A percentile compares a stretch with the other conserved stretches of the same genome.
phyloP scores from a whole-genome alignment of 495 filamentous ascomycete species.

The Cryomyces antarcticus region DNA sequence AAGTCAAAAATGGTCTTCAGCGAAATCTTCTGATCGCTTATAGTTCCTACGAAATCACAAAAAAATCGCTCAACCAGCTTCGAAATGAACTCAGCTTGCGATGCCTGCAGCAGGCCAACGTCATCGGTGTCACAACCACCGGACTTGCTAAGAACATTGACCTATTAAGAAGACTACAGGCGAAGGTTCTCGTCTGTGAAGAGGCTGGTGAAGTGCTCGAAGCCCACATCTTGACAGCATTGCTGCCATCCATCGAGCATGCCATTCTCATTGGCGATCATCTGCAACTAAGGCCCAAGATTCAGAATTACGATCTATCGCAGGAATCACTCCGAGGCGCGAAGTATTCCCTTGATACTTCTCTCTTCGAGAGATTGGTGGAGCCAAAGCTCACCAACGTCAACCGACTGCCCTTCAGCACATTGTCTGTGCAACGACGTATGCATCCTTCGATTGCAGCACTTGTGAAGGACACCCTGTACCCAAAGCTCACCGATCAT shows the following conservation, averaged over 20 bases:
- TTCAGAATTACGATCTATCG: conserved; percentile 42
- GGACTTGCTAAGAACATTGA: conserved; percentile 47
- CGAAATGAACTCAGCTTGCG: conserved; percentile 30
- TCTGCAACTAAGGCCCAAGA: conserved; percentile 46
- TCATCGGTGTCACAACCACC: conserved; percentile 62
- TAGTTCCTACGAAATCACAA: conserved; percentile 15
- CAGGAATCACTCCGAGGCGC: conserved; percentile 33
- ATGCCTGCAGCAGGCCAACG: conserved; percentile 29
- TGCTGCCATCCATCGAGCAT: conserved; percentile 53
- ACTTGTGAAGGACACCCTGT: conserved; percentile 38
- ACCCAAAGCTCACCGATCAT: conserved; percentile 42
- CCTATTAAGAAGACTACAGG: conserved; percentile 34
- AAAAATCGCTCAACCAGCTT: conserved; percentile 17
- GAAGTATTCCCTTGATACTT: conserved; percentile 41
- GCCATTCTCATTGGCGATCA: conserved; percentile 63
- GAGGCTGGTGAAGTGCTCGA: conserved; percentile 67
- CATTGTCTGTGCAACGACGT: conserved; percentile 45
- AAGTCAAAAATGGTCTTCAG: conserved; percentile 19
- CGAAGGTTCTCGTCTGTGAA: conserved; percentile 56
- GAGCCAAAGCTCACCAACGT: conserved; percentile 16
- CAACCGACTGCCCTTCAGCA: conserved; percentile 29
- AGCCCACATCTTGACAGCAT: conserved; percentile 42
- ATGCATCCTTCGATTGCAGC: conserved; percentile 56
- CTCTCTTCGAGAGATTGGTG: conserved; percentile 50
- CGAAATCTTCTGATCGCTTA: conserved; percentile 16